Evolutionary conservation across 768 basidiomycete species (phyloP).

Genomic region (Tulasnella calospora): DNA sequence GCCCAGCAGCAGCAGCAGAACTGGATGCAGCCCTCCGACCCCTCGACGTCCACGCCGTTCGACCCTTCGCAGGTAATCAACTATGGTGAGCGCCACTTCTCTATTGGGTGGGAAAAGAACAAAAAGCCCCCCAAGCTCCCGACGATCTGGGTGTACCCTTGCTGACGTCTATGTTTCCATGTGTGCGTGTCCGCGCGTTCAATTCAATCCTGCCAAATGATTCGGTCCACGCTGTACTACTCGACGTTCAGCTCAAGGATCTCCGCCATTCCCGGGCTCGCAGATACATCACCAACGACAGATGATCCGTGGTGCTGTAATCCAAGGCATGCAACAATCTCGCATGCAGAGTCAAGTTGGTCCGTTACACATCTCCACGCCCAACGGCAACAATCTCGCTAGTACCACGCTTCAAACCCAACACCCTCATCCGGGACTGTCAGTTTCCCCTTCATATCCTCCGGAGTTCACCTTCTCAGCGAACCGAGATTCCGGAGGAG

Average conservation of each 20-base stretch:
- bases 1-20: neutral
- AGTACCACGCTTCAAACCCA: neutral
- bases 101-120: neutral
- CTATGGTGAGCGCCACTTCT: neutral
- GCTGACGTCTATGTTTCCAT: slow-evolving; percentile 5
- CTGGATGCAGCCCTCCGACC: neutral
- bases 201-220: neutral
- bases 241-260: neutral
- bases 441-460: neutral
- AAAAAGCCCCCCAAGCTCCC: neutral
- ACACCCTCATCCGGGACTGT: neutral
- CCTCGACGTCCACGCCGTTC: neutral
- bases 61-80: neutral
- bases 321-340: neutral
- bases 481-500: slow-evolving; percentile 2
- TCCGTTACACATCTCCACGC: slow-evolving; percentile 5
- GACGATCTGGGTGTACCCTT: slow-evolving; percentile 1
- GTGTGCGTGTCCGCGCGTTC: neutral
- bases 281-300: neutral
- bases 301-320: neutral
- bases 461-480: neutral
- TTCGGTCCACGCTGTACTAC: neutral
- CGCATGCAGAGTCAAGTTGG: slow-evolving; percentile 3
- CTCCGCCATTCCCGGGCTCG: neutral
- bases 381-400: neutral